Base-by-base conservation (phyloP, 2,329 filamentous ascomycete genomes). In the Fusarium sp. region DNA sequence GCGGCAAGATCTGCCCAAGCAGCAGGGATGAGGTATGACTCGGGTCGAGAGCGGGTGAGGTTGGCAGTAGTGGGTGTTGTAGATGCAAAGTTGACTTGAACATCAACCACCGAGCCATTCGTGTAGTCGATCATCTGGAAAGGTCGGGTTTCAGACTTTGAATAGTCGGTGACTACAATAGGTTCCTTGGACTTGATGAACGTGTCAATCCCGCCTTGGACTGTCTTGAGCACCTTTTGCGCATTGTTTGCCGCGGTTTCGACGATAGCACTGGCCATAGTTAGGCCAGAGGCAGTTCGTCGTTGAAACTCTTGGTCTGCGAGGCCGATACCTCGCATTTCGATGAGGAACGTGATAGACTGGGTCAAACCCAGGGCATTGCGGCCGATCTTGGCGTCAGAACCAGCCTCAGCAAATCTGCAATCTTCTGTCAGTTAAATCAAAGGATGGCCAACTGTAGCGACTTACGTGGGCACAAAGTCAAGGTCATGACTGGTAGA, bases 291-390 rank as follows among this genome's bases (percentile, higher is more conserved):
- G 0, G 72, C 72, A 0, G 71, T 70, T 26, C 73, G 64, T 1
- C 73, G 69, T 42, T 72, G 71, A 9, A 69, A 75, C 28, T 75
- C 66, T 19, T 75, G 72, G 39, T 73, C 64, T 2, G 62, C 73
- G 1, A 75, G 63, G 0, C 69, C 55, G 4, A 75, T 74, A 1
- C 73, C 73, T 35, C 73, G 64, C 15, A 70, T 75, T 45, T 75
- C 73, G 0, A 64, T 65, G 3, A 75, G 58, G 40, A 75, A 72
- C 1, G 72, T 68, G 29, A 75, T 53, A 4, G 72, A 61, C 40
- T 75, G 73, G 2, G 65, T 69, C 11, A 74, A 41, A 3, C 66
- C 72, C 26, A 75, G 68, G 2, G 72, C 63, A 4, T 69, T 74
- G n/a, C 72, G 69, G 2, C 72, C 73, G 7, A 73, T 71, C 48